Percentiles rank a stretch among this genome's conserved stretches.
Conservation (phyloP, 2,329 filamentous ascomycete genomes). For the Aureobasidium sp. region DNA sequence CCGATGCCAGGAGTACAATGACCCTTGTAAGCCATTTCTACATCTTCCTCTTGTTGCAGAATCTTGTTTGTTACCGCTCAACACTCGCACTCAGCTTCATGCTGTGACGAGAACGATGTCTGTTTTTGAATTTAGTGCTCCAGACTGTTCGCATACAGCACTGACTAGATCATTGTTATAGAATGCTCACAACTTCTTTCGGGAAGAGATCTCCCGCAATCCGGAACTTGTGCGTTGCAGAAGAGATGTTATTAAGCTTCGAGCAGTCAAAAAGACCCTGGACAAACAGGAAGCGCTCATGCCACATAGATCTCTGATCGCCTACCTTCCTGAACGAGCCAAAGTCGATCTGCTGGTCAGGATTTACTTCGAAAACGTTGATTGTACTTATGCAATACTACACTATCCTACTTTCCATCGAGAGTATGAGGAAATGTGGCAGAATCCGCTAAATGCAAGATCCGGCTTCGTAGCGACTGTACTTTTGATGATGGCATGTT, state of each 20-base stretch:
- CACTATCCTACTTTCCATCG: conserved; percentile 45
- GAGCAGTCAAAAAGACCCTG: conserved; percentile 13
- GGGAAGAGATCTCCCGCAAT: conserved; percentile 17
- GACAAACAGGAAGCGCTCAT: conserved; percentile 14
- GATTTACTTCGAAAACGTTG: conserved; percentile 44
- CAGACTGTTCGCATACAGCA: not conserved
- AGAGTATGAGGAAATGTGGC: conserved; percentile 43
- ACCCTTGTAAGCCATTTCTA: conserved; percentile 22
- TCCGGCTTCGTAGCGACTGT: conserved; percentile 32
- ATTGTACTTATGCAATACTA: conserved; percentile 43
- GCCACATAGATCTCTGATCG: conserved; percentile 27
- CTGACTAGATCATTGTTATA: not conserved
- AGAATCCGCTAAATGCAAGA: conserved; percentile 19
- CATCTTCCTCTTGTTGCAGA: not conserved
- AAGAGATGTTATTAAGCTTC: conserved; percentile 22
- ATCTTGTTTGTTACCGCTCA: not conserved
- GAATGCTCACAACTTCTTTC: conserved; percentile 1
- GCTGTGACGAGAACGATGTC: not conserved
- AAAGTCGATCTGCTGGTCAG: conserved; percentile 34
- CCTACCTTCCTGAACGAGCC: conserved; percentile 27
- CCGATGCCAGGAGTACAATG: conserved; percentile 28
- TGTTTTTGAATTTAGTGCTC: not conserved
- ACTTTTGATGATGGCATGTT: conserved; percentile 31
- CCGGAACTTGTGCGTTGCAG: conserved; percentile 26
- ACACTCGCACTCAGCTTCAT: not conserved